Conservation (phyloP, 495 filamentous ascomycete genomes). For the Podospora fimiseda region DNA sequence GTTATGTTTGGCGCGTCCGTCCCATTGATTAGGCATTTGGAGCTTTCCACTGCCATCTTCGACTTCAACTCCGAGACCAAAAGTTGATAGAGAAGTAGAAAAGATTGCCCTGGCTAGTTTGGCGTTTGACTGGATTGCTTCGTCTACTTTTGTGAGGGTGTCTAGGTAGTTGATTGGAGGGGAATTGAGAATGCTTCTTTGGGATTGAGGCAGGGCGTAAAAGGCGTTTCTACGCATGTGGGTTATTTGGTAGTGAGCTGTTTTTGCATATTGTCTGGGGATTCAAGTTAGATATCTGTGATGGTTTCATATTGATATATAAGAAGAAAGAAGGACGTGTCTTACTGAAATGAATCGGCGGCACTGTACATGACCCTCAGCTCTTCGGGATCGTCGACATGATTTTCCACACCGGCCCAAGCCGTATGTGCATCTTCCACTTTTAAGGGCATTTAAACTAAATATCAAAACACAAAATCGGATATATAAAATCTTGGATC, state of each 20-base stretch:
- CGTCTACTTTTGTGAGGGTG: conserved; percentile 69
- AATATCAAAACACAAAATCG: neutral
- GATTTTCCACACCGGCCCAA: conserved; percentile 56
- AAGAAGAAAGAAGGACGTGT: conserved; percentile 12
- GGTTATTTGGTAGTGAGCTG: conserved; percentile 78
- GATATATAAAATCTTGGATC: neutral
- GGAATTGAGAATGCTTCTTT: conserved; percentile 72
- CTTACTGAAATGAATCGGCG: conserved; percentile 81
- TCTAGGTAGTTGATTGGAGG: conserved; percentile 77
- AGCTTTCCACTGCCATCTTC: conserved; percentile 14
- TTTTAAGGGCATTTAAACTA: neutral
- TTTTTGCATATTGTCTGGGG: conserved; percentile 73
- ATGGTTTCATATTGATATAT: neutral
- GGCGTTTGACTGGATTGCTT: conserved; percentile 83
- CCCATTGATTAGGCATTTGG: conserved; percentile 49
- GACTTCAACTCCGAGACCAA: conserved; percentile 40
- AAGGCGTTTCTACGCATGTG: conserved; percentile 84
- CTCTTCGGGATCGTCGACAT: conserved; percentile 68
- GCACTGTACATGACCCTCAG: conserved; percentile 65
- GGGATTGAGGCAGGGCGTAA: conserved; percentile 76
- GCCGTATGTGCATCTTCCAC: conserved; percentile 24
- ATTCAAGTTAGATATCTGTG: neutral
- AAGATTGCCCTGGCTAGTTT: conserved; percentile 75
- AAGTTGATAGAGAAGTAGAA: conserved; percentile 55
- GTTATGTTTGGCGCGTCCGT: conserved; percentile 53